Evolutionary conservation across 2,329 filamentous ascomycete species (phyloP), one percentile per base, ranked within the genome.

Genomic region (Podosphaera aphanis): DNA sequence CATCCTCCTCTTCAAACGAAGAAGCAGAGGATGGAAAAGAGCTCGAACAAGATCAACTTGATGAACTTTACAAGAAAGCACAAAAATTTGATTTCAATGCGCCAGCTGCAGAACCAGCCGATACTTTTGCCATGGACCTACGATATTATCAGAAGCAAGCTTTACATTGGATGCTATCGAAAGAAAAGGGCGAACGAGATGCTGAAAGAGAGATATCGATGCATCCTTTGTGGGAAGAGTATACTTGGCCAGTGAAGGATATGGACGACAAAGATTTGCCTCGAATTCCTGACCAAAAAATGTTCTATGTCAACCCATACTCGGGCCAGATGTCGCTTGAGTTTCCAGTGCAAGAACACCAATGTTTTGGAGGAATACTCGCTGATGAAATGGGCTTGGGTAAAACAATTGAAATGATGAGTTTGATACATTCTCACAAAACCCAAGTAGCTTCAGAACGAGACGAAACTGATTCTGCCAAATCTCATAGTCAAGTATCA

Each of bases 331-430:
- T 98, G 45, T 92, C 85, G 1, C 66, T 95, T 0, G 77, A 93
- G 5, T 98, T 98, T 52, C 90, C 90, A 0, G 73, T 77, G 2
- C 90, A 98, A 58, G 84, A 95, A 56, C 90, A 95, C 57, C 83
- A 92, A 58, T 98, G 90, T 53, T 67, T 93, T 0, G 90, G 90
- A 39, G 90, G 90, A 5, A 83, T 98, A 47, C 66, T 98, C 37
- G 90, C 90, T 7, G 90, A 98, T 56, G 82, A 95, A 62, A 98
- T 98, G 90, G 90, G 90, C 41, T 67, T 98, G 1, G 90, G 90
- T 29, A 98, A 98, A 65, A 98, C 90, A 0, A 95, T 98, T 45
- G 88, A 98, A 58, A 95, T 98, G 85, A 73, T 98, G 50, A 90
- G 84, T 62, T 66, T 98, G 43, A 73, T 98, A 4, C 90, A 98